phyloP scores from a whole-genome alignment of 2,329 filamentous ascomycete genomes.

The Cercospora sp. region DNA sequence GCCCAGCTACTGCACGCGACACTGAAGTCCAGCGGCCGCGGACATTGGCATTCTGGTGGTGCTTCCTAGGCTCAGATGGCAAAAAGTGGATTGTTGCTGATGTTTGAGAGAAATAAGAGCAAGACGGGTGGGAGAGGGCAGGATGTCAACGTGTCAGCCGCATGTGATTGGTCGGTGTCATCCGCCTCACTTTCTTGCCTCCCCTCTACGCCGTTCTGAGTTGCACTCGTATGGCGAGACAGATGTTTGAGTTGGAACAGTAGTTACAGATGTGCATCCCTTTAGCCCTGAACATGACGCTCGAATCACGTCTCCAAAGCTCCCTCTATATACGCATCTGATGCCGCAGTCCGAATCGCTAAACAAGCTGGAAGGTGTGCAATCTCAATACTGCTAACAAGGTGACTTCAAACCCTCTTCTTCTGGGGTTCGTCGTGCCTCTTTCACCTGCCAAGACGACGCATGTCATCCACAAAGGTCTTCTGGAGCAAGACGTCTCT shows the following conservation, averaged over 20 bases:
- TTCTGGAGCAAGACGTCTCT: neutral
- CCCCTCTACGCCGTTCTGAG: neutral
- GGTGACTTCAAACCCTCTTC: neutral
- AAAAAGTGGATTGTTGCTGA: neutral
- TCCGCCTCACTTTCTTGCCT: neutral
- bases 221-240: neutral
- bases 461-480: constrained; percentile 9
- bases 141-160: neutral
- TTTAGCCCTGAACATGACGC: neutral
- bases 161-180: neutral
- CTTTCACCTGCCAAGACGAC: neutral
- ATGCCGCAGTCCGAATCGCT: neutral
- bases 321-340: neutral
- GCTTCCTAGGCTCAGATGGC: neutral
- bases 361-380: neutral
- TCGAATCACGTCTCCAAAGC: neutral
- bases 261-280: neutral
- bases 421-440: neutral
- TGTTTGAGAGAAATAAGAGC: neutral
- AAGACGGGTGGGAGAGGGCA: neutral
- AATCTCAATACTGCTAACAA: neutral
- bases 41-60: neutral
- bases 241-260: neutral
- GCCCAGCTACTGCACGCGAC: neutral
- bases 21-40: neutral